phyloP scores from a whole-genome alignment of 192 early-diverging fungal species.

The Rhizophagus sp. region DNA sequence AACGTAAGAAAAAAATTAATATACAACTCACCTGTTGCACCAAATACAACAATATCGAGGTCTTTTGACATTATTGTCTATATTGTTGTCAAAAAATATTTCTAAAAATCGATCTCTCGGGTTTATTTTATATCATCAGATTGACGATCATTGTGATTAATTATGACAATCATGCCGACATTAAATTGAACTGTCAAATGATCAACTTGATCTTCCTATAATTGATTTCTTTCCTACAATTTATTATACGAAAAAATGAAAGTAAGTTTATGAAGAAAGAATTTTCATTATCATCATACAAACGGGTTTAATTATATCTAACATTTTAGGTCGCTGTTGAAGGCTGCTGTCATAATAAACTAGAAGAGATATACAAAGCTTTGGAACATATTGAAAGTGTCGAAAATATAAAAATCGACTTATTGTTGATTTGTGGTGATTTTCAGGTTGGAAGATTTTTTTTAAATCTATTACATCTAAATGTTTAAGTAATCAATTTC shows the following conservation, averaged over 20 bases:
- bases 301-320: background rate
- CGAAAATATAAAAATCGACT: conserved; percentile 73
- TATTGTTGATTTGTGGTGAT: conserved; percentile 96
- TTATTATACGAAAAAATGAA: background rate
- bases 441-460: conserved; percentile 67
- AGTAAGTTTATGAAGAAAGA: background rate
- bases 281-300: background rate
- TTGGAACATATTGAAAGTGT: conserved; percentile 61
- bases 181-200: too few relatives aligned
- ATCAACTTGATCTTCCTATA: too few relatives aligned
- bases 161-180: too few relatives aligned
- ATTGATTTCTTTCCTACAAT: background rate
- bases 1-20: background rate
- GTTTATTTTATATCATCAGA: too few relatives aligned
- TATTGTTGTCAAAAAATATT: too few relatives aligned
- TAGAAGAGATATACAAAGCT: conserved; percentile 87
- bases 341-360: conserved; percentile 95
- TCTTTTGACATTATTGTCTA: background rate
- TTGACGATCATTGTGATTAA: too few relatives aligned
- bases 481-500: background rate
- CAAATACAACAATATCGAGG: conserved; percentile 19
- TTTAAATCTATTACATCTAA: too few relatives aligned
- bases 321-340: conserved; percentile 75
- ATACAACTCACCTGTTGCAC: conserved; percentile 18
- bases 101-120: too few relatives aligned